These are phyloP conservation scores for Pseudocercospora musae DNA, from an alignment of 2,329 filamentous ascomycete species.

Conservation along the genomic window DNA sequence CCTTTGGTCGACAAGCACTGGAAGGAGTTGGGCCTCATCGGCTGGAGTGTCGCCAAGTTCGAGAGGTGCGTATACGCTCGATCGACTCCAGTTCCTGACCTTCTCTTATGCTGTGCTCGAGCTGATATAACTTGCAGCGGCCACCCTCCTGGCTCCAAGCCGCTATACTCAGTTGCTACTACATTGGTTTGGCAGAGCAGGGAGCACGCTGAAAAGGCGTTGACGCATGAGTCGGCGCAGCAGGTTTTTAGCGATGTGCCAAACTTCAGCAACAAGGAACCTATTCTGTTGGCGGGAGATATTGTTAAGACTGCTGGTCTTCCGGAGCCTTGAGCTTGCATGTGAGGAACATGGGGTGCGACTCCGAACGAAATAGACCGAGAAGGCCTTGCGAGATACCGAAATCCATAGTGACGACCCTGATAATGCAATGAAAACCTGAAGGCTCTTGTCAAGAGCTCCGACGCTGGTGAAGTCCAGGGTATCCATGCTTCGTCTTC, in stretches of 20 bases:
- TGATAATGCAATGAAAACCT: not conserved
- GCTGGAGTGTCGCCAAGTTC: not conserved
- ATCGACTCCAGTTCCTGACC: not conserved
- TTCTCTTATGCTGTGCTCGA: not conserved
- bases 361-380: not conserved
- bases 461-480: not conserved
- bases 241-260: not conserved
- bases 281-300: not conserved
- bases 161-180: not conserved
- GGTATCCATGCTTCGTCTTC: not conserved
- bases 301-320: not conserved
- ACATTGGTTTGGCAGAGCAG: not conserved
- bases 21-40: not conserved
- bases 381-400: not conserved
- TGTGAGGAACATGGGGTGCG: not conserved
- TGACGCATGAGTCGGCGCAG: not conserved
- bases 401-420: not conserved
- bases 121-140: not conserved
- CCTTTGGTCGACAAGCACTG: not conserved
- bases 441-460: not conserved
- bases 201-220: not conserved
- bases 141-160: not conserved
- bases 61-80: not conserved
- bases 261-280: not conserved
- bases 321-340: not conserved